A percentile compares a stretch with the other conserved stretches of the same genome.
Evolutionary conservation across 129 eudicot species (phyloP).

Genomic region (Dittrichia graveolens): DNA sequence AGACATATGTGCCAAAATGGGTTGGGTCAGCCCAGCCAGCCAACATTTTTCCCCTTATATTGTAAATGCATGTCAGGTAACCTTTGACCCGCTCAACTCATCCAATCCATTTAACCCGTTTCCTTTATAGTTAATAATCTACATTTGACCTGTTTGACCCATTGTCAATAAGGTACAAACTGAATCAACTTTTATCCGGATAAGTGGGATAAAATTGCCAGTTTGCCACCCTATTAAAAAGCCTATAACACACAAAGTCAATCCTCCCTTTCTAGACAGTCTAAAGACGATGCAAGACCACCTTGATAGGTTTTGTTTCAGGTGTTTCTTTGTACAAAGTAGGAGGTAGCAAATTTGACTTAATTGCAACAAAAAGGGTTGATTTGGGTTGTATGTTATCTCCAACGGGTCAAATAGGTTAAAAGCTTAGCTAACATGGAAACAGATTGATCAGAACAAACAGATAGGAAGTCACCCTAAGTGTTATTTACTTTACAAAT

Average conservation of each 20-base stretch:
- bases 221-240: background rate
- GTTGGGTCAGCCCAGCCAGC: background rate
- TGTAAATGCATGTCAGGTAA: background rate
- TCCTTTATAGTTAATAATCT: background rate
- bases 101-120: background rate
- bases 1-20: background rate
- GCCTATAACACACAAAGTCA: background rate
- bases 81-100: background rate
- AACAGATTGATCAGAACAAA: constrained; percentile 6
- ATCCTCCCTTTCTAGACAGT: background rate
- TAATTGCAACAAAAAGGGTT: background rate
- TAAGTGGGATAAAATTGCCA: background rate
- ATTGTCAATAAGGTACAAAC: background rate
- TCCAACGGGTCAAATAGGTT: background rate
- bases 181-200: background rate
- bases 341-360: background rate
- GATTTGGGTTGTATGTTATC: background rate
- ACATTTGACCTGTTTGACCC: background rate
- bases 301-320: background rate
- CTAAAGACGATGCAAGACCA: constrained; percentile 1
- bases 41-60: background rate
- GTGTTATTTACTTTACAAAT: background rate
- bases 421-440: background rate
- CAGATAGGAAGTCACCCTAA: background rate
- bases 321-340: background rate